These are phyloP conservation scores for Xerocomellus dryophilus DNA, from an alignment of 768 basidiomycete species.

Conservation along the genomic window DNA sequence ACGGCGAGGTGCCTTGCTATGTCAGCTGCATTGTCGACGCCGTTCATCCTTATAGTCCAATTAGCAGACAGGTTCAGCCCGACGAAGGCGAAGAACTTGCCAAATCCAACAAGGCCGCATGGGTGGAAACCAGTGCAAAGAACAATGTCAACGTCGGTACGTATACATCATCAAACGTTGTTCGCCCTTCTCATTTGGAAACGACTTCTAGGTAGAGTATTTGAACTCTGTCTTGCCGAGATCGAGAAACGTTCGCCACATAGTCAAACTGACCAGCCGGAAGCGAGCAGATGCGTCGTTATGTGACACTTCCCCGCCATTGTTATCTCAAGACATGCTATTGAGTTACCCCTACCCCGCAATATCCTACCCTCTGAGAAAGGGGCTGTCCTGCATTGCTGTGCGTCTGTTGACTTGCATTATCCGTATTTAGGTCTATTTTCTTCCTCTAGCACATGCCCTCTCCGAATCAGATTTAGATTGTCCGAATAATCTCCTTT, in stretches of 20 bases:
- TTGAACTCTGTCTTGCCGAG: constrained; percentile 78
- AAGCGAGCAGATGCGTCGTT: constrained; percentile 46
- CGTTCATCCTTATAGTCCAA: constrained; percentile 33
- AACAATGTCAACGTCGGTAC: constrained; percentile 81
- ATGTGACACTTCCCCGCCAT: constrained; percentile 42
- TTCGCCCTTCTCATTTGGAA: not conserved
- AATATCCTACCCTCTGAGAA: constrained; percentile 31
- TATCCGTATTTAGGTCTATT: constrained; percentile 36
- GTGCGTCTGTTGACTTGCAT: constrained; percentile 33
- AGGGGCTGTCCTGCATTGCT: constrained; percentile 26
- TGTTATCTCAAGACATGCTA: constrained; percentile 22
- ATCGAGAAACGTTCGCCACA: constrained; percentile 73
- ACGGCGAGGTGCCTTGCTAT: constrained; percentile 9
- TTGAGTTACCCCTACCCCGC: constrained; percentile 30
- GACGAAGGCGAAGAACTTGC: constrained; percentile 78
- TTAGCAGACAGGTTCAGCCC: constrained; percentile 67
- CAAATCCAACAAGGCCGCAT: constrained; percentile 66
- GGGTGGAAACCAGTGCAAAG: constrained; percentile 88
- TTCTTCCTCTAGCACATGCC: constrained; percentile 18
- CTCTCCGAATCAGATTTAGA: constrained; percentile 27
- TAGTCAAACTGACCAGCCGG: constrained; percentile 42
- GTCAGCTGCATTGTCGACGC: constrained; percentile 13
- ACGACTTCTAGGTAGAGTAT: constrained; percentile 60
- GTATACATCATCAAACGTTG: constrained; percentile 33
- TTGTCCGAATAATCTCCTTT: constrained; percentile 30